phyloP scores from a whole-genome alignment of 2,329 filamentous ascomycete species.

The Pseudovirgaria hyperparasitica region DNA sequence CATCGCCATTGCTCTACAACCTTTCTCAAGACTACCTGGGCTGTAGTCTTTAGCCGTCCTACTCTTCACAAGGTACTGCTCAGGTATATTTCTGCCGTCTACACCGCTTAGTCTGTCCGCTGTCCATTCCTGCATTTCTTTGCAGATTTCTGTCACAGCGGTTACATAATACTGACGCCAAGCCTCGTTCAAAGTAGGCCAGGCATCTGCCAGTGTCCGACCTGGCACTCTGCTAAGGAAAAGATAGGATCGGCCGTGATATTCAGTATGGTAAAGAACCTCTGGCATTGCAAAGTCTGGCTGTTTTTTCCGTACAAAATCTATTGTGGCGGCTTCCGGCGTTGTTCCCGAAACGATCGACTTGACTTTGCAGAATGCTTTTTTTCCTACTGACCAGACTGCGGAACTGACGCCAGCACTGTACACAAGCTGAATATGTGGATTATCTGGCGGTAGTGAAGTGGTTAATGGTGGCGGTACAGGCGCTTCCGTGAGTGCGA shows the following conservation, averaged over 20 bases:
- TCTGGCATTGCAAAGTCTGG: slow-evolving; percentile 6
- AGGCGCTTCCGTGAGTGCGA: slow-evolving; percentile 2
- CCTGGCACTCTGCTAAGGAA: slow-evolving; percentile 13
- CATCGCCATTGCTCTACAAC: slow-evolving; percentile 12
- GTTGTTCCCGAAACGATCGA: slow-evolving; percentile 5
- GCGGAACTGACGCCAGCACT: slow-evolving; percentile 11
- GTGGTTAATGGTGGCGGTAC: slow-evolving; percentile 1
- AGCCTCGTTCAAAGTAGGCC: slow-evolving; percentile 12
- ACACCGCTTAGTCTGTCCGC: slow-evolving; percentile 3
- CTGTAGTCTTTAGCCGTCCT: slow-evolving; percentile 4
- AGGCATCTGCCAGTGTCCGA: slow-evolving; percentile 13
- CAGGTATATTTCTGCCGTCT: slow-evolving; percentile 3
- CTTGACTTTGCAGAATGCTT: slow-evolving; percentile 12
- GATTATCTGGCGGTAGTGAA: slow-evolving; percentile 4
- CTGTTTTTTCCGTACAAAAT: slow-evolving; percentile 5
- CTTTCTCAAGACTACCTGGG: slow-evolving; percentile 1
- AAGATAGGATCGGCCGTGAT: slow-evolving; percentile 12
- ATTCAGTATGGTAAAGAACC: slow-evolving; percentile 9
- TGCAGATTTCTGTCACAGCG: slow-evolving; percentile 7
- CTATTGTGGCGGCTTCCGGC: slow-evolving; percentile 6
- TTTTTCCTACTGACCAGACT: slow-evolving; percentile 10
- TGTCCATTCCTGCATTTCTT: slow-evolving; percentile 6
- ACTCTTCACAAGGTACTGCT: slow-evolving; percentile 3
- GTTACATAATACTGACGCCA: slow-evolving; percentile 10
- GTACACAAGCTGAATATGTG: slow-evolving; percentile 9